Base-by-base conservation (phyloP, 2,329 filamentous ascomycete genomes). In the Penicillium expansum region DNA sequence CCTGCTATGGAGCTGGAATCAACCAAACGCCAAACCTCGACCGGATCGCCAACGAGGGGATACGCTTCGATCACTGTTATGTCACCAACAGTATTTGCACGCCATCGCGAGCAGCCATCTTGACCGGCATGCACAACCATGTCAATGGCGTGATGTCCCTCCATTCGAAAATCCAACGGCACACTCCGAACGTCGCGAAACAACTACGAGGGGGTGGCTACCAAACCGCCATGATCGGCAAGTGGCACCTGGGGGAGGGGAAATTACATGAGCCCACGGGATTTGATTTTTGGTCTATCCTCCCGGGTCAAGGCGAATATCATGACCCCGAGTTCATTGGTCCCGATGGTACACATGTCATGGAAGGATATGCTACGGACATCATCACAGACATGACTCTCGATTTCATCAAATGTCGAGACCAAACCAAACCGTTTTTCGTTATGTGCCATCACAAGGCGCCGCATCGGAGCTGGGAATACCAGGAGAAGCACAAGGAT, bases 381-480 rank as follows among this genome's bases (percentile, higher is more conserved):
- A 77, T 82, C 57, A 82, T 83, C 57, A 81, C 79, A 0, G 76
- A 82, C 55, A 82, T 81, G 65, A 76, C 71, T 24, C 59, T 83
- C 5, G 63, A 76, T 29, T 81, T 72, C 63, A 74, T 82, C 18
- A 63, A 69, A 33, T 45, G 66, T 20, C 68, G 71, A 8, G 69
- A 71, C 39, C 59, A 56, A 5, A 41, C 54, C 1, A 71, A 71
- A 55, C 80, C 80, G 0, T 83, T 83, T 67, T 83, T 82, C 62
- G 62, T 82, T 42, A 83, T 83, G 81, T 83, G 80, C 62, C 81
- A 83, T 59, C 81, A 83, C 65, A 83, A 83, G 60, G 81, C 81
- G 0, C 81, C 81, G 0, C 81, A 83, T 59, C 73, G 80, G 4
- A 76, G 72, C 14, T 83, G 81, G 81, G 80, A 83, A 60, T 81